These are phyloP conservation scores for Coleophoma crateriformis DNA, from an alignment of 2,329 filamentous ascomycete genomes.

Conservation along the genomic window DNA sequence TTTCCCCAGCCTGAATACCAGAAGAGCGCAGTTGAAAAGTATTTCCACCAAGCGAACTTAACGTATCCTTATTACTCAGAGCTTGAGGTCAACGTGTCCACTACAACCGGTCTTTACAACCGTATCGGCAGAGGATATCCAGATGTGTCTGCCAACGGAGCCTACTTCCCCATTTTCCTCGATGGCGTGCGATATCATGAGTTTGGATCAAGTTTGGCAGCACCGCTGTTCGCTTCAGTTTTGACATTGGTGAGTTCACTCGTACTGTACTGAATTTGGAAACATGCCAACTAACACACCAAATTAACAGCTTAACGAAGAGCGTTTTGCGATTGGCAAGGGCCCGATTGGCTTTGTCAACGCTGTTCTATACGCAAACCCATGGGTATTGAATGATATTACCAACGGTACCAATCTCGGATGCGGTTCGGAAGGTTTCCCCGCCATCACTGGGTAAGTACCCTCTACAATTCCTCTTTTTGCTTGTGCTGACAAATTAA, in stretches of 20 bases:
- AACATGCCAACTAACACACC: conserved; percentile 18
- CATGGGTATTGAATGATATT: conserved; percentile 26
- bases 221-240: background rate
- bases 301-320: conserved; percentile 34
- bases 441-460: conserved; percentile 9
- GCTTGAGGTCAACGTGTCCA: background rate
- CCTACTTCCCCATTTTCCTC: background rate
- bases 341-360: conserved; percentile 36
- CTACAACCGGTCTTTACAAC: conserved; percentile 20
- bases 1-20: conserved; percentile 1
- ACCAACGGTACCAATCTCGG: conserved; percentile 20
- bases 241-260: background rate
- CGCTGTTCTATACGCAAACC: conserved; percentile 24
- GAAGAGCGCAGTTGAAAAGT: background rate
- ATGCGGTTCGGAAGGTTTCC: conserved; percentile 27
- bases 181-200: conserved; percentile 2
- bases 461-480: background rate
- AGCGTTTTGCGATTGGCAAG: conserved; percentile 31
- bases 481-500: background rate
- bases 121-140: conserved; percentile 42
- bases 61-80: conserved; percentile 1
- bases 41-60: background rate
- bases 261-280: conserved; percentile 3
- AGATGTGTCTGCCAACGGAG: conserved; percentile 29
- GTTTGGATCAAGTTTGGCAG: conserved; percentile 13